Percentiles rank a stretch among this genome's conserved stretches.
Evolutionary conservation across 2,329 filamentous ascomycete genomes (phyloP).

Genomic region (Lomentospora prolificans): DNA sequence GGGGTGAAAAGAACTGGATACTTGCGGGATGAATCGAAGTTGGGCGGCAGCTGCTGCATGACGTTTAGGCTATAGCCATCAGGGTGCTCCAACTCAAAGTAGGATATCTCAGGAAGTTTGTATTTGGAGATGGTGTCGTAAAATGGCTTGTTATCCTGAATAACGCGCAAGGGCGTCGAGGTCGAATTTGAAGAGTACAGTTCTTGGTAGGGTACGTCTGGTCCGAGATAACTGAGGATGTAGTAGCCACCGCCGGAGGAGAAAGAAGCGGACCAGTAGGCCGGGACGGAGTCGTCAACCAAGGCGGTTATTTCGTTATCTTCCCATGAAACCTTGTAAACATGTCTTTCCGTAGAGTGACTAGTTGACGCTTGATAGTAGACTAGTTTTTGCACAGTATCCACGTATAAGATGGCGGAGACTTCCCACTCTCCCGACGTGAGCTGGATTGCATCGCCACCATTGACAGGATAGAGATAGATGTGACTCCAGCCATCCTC

Average conservation of each 20-base stretch:
- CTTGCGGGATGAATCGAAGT: slow-evolving; percentile 51
- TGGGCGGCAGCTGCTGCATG: slow-evolving; percentile 54
- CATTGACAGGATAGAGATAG: slow-evolving; percentile 51
- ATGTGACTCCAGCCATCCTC: slow-evolving; percentile 57
- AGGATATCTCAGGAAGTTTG: slow-evolving; percentile 54
- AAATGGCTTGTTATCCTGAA: slow-evolving; percentile 50
- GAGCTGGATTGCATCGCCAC: slow-evolving; percentile 44
- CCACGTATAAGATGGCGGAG: slow-evolving; percentile 46
- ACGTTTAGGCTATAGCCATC: slow-evolving; percentile 54
- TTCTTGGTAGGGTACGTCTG: slow-evolving; percentile 60
- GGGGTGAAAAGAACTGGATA: slow-evolving; percentile 59
- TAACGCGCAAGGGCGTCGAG: slow-evolving; percentile 40
- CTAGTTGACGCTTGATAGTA: slow-evolving; percentile 57
- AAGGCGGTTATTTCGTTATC: slow-evolving; percentile 45
- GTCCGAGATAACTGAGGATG: slow-evolving; percentile 54
- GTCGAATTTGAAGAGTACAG: slow-evolving; percentile 49
- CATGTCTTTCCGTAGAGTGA: slow-evolving; percentile 56
- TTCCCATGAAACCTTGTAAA: slow-evolving; percentile 55
- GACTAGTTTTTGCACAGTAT: slow-evolving; percentile 42
- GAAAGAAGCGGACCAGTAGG: slow-evolving; percentile 55
- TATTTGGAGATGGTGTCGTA: slow-evolving; percentile 47
- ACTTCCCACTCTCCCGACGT: slow-evolving; percentile 61
- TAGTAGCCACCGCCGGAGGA: slow-evolving; percentile 54
- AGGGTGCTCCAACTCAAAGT: slow-evolving; percentile 51
- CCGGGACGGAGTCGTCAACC: slow-evolving; percentile 49